Conservation (phyloP, 1,284 basidiomycete species). For the Tilletia setariae region DNA sequence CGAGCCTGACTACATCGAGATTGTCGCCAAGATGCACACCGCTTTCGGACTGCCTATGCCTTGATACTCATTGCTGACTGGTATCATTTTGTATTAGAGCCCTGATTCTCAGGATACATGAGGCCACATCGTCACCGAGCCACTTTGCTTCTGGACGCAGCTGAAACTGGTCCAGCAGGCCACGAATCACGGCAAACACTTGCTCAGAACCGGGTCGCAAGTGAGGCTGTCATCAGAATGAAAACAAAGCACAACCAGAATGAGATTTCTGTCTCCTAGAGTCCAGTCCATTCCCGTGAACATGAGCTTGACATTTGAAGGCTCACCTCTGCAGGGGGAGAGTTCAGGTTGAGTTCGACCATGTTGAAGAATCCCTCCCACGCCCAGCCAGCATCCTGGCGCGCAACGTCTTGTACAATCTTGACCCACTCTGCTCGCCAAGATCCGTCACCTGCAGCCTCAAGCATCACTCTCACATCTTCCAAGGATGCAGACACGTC, state of each 20-base stretch:
- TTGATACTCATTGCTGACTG: slow-evolving; percentile 12
- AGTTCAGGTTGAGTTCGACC: slow-evolving; percentile 31
- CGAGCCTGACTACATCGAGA: slow-evolving; percentile 71
- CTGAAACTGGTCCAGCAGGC: background rate
- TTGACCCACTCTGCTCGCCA: slow-evolving; percentile 38
- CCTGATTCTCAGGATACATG: background rate
- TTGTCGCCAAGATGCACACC: slow-evolving; percentile 69
- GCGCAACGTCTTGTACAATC: slow-evolving; percentile 37
- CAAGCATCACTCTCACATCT: background rate
- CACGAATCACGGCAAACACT: background rate
- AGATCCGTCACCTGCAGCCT: background rate
- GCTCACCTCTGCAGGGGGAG: background rate
- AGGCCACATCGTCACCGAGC: slow-evolving; percentile 11
- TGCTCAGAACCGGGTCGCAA: too few relatives aligned
- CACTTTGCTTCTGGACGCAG: background rate
- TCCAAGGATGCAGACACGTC: background rate
- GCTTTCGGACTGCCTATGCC: slow-evolving; percentile 58
- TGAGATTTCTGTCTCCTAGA: too few relatives aligned
- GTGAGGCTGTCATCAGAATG: too few relatives aligned
- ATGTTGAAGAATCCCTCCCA: slow-evolving; percentile 50
- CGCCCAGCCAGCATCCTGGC: slow-evolving; percentile 47
- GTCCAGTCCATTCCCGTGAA: too few relatives aligned
- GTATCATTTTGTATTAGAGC: background rate
- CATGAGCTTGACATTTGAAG: too few relatives aligned
- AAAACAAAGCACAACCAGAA: too few relatives aligned